A percentile compares a stretch with the other conserved stretches of the same genome.
Evolutionary conservation across 768 basidiomycete genomes (phyloP).

Genomic region (Mycena floridula): DNA sequence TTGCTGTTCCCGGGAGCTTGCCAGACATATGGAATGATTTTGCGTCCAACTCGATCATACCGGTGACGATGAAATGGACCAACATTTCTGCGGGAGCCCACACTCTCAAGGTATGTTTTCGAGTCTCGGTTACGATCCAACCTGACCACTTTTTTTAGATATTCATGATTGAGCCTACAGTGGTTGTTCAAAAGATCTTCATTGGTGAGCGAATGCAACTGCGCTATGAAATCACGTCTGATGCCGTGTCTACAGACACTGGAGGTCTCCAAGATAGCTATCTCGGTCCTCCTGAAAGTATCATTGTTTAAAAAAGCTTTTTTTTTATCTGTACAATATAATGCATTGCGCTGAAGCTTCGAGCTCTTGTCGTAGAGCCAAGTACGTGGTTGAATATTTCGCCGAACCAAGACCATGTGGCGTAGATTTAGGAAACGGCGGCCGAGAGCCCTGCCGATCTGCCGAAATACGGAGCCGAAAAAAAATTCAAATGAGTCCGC

Average conservation of each 20-base stretch:
- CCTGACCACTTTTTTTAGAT: slow-evolving; percentile 26
- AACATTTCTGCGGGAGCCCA: slow-evolving; percentile 45
- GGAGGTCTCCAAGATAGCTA: slow-evolving; percentile 52
- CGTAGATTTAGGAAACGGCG: too few relatives aligned
- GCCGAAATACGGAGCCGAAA: too few relatives aligned
- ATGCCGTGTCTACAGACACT: slow-evolving; percentile 32
- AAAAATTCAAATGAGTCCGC: too few relatives aligned
- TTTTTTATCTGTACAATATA: too few relatives aligned
- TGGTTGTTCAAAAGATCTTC: slow-evolving; percentile 56
- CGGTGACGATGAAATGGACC: slow-evolving; percentile 31
- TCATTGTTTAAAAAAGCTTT: slow-evolving; percentile 19
- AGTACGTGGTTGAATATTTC: too few relatives aligned
- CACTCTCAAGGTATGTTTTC: slow-evolving; percentile 42
- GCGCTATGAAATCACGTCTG: neutral
- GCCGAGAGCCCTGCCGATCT: too few relatives aligned
- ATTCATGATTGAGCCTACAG: slow-evolving; percentile 52
- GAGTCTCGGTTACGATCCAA: neutral
- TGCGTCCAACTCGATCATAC: slow-evolving; percentile 46
- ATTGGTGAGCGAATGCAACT: slow-evolving; percentile 34
- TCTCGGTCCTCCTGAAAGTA: slow-evolving; percentile 59
- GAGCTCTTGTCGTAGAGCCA: too few relatives aligned
- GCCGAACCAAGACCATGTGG: too few relatives aligned
- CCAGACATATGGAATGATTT: slow-evolving; percentile 46
- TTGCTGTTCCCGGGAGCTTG: slow-evolving; percentile 35
- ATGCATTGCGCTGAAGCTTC: too few relatives aligned